A percentile compares a stretch with the other conserved stretches of the same genome.
These are phyloP conservation scores for Amanita phalloides DNA, from an alignment of 768 basidiomycete species.

Conservation along the genomic window DNA sequence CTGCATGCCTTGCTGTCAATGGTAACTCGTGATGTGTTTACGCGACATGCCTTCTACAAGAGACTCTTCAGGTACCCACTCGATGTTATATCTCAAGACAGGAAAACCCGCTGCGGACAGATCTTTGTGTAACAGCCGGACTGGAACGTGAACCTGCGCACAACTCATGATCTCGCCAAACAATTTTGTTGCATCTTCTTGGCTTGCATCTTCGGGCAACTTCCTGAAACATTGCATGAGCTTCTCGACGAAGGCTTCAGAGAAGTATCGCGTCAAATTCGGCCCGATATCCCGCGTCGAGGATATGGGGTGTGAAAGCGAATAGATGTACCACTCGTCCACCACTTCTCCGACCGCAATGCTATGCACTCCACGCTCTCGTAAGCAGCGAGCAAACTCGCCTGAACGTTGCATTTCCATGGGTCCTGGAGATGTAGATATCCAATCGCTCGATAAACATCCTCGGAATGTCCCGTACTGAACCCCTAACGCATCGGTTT, in stretches of 20 bases:
- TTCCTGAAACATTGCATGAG: conserved; percentile 34
- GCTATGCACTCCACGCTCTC: conserved; percentile 46
- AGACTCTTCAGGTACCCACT: conserved; percentile 55
- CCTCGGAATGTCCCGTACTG: conserved; percentile 60
- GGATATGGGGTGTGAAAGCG: conserved; percentile 52
- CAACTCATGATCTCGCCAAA: conserved; percentile 53
- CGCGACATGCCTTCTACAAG: conserved; percentile 37
- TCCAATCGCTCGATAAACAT: conserved; percentile 49
- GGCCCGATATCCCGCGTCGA: conserved; percentile 38
- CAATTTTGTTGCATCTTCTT: conserved; percentile 30
- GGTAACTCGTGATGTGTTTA: background rate
- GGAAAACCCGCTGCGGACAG: conserved; percentile 46
- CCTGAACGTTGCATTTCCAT: conserved; percentile 65
- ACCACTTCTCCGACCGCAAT: conserved; percentile 58
- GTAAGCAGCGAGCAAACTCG: conserved; percentile 40
- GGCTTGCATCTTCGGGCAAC: conserved; percentile 27
- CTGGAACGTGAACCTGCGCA: conserved; percentile 60
- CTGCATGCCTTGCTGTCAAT: conserved; percentile 18
- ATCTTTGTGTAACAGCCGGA: conserved; percentile 52
- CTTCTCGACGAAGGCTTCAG: conserved; percentile 29
- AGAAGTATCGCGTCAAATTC: conserved; percentile 55
- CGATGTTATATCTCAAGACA: conserved; percentile 55
- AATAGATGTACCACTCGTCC: conserved; percentile 74
- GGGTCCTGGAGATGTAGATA: conserved; percentile 38
- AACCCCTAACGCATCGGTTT: conserved; percentile 41